Conservation (phyloP, 2,329 filamentous ascomycete species). For the Phoma sp. region DNA sequence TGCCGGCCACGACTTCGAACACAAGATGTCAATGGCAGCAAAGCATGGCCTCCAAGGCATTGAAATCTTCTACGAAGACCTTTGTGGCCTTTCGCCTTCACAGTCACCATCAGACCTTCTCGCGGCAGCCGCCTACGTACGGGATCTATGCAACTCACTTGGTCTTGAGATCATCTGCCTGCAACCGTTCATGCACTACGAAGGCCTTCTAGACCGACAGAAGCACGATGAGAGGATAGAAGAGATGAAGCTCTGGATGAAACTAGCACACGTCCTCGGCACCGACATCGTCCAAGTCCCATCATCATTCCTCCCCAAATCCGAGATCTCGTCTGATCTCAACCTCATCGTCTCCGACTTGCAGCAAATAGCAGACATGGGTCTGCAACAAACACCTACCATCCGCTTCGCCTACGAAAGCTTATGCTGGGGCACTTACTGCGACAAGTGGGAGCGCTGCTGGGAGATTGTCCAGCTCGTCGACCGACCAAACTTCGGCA, state of each 20-base stretch:
- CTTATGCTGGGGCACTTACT: slow-evolving; percentile 74
- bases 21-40: slow-evolving; percentile 73
- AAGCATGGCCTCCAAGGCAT: slow-evolving; percentile 72
- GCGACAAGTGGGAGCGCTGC: slow-evolving; percentile 74
- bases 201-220: slow-evolving; percentile 71
- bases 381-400: slow-evolving; percentile 61
- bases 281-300: slow-evolving; percentile 80
- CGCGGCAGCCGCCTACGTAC: slow-evolving; percentile 65
- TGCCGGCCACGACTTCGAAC: slow-evolving; percentile 67
- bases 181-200: slow-evolving; percentile 81
- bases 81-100: slow-evolving; percentile 65
- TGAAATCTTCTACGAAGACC: slow-evolving; percentile 81
- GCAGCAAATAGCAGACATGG: slow-evolving; percentile 71
- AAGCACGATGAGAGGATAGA: slow-evolving; percentile 65
- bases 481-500: slow-evolving; percentile 74
- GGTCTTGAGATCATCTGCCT: slow-evolving; percentile 69
- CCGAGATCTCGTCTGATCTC: slow-evolving; percentile 61
- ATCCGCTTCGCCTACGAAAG: slow-evolving; percentile 78
- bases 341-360: slow-evolving; percentile 69
- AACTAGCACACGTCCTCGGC: slow-evolving; percentile 66
- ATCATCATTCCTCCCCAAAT: slow-evolving; percentile 68
- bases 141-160: slow-evolving; percentile 63
- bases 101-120: slow-evolving; percentile 58
- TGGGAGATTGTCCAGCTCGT: slow-evolving; percentile 74
- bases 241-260: slow-evolving; percentile 74